Percentiles rank a stretch among this genome's conserved stretches.
phyloP scores from a whole-genome alignment of 1,139 yeast species.

The Lodderomyces pseudojiufengensis region DNA sequence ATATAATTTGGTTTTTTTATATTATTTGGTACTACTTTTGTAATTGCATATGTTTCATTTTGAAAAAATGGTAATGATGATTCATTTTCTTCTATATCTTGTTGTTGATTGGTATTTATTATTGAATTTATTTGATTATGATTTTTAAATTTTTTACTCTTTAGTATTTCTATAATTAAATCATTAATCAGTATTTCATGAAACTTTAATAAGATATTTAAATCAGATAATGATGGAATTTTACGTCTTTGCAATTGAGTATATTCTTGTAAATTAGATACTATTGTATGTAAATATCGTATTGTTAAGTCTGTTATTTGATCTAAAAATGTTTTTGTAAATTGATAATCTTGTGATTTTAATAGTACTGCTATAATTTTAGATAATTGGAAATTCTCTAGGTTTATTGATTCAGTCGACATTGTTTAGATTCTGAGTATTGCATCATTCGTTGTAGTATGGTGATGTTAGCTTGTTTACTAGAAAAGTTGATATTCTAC shows the following conservation, averaged over 20 bases:
- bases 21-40: slow-evolving; percentile 53
- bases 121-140: too few relatives aligned
- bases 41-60: slow-evolving; percentile 48
- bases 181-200: slow-evolving; percentile 42
- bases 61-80: slow-evolving; percentile 36
- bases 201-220: slow-evolving; percentile 47
- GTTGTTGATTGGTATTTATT: slow-evolving; percentile 1
- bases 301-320: slow-evolving; percentile 47
- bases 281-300: slow-evolving; percentile 47
- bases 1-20: slow-evolving; percentile 50
- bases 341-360: slow-evolving; percentile 31
- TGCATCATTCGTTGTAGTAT: too few relatives aligned
- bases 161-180: slow-evolving; percentile 39
- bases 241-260: slow-evolving; percentile 68
- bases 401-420: slow-evolving; percentile 9
- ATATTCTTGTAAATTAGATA: slow-evolving; percentile 46
- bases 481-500: too few relatives aligned
- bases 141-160: slow-evolving; percentile 8
- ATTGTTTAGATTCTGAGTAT: too few relatives aligned
- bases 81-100: slow-evolving; percentile 4
- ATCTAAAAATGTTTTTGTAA: slow-evolving; percentile 43
- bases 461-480: too few relatives aligned
- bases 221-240: slow-evolving; percentile 56
- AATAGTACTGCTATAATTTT: slow-evolving; percentile 35
- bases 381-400: slow-evolving; percentile 35